A percentile compares a stretch with the other conserved stretches of the same genome.
phyloP scores from a whole-genome alignment of 2,329 filamentous ascomycete species.

The Colletotrichum salicis region DNA sequence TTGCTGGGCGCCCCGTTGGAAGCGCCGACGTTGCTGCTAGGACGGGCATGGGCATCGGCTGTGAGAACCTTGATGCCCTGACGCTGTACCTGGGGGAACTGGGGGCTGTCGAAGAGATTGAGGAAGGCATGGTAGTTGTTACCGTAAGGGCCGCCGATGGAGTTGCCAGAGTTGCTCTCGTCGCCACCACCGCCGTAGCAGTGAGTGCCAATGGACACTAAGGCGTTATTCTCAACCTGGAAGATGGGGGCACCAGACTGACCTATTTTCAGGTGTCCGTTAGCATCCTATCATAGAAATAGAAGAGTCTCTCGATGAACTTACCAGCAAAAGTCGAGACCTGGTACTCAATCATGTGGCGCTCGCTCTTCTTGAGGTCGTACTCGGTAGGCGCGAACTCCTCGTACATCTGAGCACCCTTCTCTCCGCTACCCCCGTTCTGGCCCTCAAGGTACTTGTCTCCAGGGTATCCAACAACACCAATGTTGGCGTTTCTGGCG shows the following conservation, averaged over 20 bases:
- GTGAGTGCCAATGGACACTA: slow-evolving; percentile 43
- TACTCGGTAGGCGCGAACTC: slow-evolving; percentile 40
- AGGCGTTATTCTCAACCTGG: slow-evolving; percentile 5
- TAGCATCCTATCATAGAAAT: neutral
- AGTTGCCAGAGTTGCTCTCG: slow-evolving; percentile 42
- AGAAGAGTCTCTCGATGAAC: neutral
- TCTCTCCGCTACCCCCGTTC: slow-evolving; percentile 28
- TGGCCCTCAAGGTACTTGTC: slow-evolving; percentile 37
- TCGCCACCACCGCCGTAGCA: slow-evolving; percentile 38
- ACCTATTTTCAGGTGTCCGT: slow-evolving; percentile 32
- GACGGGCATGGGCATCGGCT: neutral
- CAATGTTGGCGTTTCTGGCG: slow-evolving; percentile 33
- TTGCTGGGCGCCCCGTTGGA: neutral
- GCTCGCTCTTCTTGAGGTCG: slow-evolving; percentile 36
- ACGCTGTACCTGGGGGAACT: neutral
- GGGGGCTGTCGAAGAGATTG: slow-evolving; percentile 23
- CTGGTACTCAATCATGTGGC: slow-evolving; percentile 45
- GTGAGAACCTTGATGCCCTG: neutral
- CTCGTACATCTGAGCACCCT: slow-evolving; percentile 48
- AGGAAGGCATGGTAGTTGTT: slow-evolving; percentile 39
- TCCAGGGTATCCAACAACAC: slow-evolving; percentile 48
- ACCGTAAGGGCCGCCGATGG: slow-evolving; percentile 38
- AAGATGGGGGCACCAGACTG: slow-evolving; percentile 44
- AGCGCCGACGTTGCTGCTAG: neutral
- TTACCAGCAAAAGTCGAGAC: slow-evolving; percentile 44